Evolutionary conservation across 78 protist genomes (phyloP).

Genomic region (Dictyostelium capitatum): DNA sequence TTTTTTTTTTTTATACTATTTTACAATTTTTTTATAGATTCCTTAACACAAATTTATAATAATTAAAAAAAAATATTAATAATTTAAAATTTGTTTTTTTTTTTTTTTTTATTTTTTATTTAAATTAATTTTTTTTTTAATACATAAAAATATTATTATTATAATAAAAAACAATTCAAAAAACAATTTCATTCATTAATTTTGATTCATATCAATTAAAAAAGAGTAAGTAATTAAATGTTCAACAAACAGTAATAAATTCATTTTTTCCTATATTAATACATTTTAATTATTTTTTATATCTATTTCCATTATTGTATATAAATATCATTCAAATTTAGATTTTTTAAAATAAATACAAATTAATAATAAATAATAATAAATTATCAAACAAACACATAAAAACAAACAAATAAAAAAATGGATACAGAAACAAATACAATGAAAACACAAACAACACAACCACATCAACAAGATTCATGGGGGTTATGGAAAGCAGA

Average conservation of each 20-base stretch:
- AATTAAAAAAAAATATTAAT: too few species aligned
- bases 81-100: background rate
- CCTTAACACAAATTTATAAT: too few species aligned
- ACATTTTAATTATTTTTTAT: background rate
- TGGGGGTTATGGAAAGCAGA: constrained; percentile 75
- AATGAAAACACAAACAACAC: background rate
- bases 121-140: background rate
- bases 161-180: background rate
- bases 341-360: too few species aligned
- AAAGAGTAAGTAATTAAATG: too few species aligned
- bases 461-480: background rate
- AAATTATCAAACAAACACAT: background rate
- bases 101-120: background rate
- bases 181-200: background rate
- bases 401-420: background rate
- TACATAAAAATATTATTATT: too few species aligned
- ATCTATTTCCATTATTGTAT: background rate
- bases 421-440: background rate
- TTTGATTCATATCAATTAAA: too few species aligned
- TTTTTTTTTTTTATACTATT: too few species aligned
- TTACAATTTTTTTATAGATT: too few species aligned
- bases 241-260: too few species aligned
- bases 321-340: too few species aligned
- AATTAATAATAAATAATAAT: background rate
- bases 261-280: background rate